These are phyloP conservation scores for Xylariales sp. DNA, from an alignment of 2,329 filamentous ascomycete species.

Conservation along the genomic window DNA sequence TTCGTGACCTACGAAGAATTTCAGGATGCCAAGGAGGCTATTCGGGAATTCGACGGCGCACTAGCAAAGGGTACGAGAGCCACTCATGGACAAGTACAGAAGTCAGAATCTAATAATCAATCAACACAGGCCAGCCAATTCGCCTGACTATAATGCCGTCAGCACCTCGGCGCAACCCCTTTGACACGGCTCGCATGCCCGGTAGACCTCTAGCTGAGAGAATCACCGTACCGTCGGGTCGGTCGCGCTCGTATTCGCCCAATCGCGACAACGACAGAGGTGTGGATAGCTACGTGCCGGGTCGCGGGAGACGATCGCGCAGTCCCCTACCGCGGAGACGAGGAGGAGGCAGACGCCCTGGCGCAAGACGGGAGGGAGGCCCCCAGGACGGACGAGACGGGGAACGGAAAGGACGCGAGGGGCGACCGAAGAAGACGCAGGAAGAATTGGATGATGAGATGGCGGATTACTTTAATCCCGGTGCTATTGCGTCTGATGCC, in stretches of 20 bases:
- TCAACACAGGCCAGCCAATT: constrained; percentile 80
- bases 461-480: constrained; percentile 78
- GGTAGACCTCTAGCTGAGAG: constrained; percentile 56
- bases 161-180: constrained; percentile 49
- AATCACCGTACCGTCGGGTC: constrained; percentile 48
- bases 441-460: constrained; percentile 95
- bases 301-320: constrained; percentile 47
- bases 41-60: constrained; percentile 79
- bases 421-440: constrained; percentile 75
- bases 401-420: constrained; percentile 41
- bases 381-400: constrained; percentile 33
- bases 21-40: constrained; percentile 68
- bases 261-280: constrained; percentile 57
- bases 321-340: constrained; percentile 55
- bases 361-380: constrained; percentile 41
- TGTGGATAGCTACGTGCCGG: constrained; percentile 77
- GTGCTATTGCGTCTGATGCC: constrained; percentile 32
- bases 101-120: no score
- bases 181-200: constrained; percentile 51
- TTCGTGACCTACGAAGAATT: constrained; percentile 73
- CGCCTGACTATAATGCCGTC: constrained; percentile 61
- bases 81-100: no score
- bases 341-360: constrained; percentile 38
- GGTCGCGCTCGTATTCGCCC: constrained; percentile 61
- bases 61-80: constrained; percentile 68